Base-by-base conservation (phyloP, 208 protist species). In the Trypanosoma theileri region DNA sequence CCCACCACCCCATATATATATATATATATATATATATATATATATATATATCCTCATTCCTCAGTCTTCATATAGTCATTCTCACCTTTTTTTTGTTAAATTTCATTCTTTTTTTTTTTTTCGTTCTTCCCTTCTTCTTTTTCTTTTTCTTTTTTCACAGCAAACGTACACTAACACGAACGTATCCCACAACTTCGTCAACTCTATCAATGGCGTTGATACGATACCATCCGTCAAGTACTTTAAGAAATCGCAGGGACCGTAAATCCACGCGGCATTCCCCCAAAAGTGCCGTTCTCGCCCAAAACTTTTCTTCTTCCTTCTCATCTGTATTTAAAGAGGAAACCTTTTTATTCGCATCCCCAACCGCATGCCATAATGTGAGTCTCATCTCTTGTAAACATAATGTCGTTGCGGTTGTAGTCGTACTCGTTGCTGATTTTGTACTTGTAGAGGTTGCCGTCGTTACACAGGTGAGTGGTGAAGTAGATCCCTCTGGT, bases 201-300 rank as follows among this genome's bases (percentile, higher is more conserved):
- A 67, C 59, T 57, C 56, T 73, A 58, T 69, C 74, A 64, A 65
- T 42, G 8, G 57, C 61, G 56, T 73, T 71, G 13, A 93, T 71
- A 7, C 82, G 78, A 73, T 93, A 93, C 64, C 88, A 95, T 3
- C 90, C 90, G 45, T 95, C 82, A 22, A 93, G 68, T 7, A 59
- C 52, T 4, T 65, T 56, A 16, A 95, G 63, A 62, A 89, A 92
- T 6, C 87, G 85, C 62, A 95, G 75, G 7, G 87, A 81, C 28
- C 84, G 81, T 6, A 95, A 84, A 69, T 95, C 87, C 4, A 95
- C 75, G 11, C 80, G 68, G 54, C 80, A 89, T 22, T 87, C 82
- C 51, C 87, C 90, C 65, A 93, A 69, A 54, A 81, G 75, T 21
- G 86, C 83, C 0, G 84, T 75, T 11, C 66, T 74, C 4, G 75